Evolutionary conservation across 2,329 filamentous ascomycete genomes (phyloP).

Genomic region (Ceratocystis huliohia): DNA sequence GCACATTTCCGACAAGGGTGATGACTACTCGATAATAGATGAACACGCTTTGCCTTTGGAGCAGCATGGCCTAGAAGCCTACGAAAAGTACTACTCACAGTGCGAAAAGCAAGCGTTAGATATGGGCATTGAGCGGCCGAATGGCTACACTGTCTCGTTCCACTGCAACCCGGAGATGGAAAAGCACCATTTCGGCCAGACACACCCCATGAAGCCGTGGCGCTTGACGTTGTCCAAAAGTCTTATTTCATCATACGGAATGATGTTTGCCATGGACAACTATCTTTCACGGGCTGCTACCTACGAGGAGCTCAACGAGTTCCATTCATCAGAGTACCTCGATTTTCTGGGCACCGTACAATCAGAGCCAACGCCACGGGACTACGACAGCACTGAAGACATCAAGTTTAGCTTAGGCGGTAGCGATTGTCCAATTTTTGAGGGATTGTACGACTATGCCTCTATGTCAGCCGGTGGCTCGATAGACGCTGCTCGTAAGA

Average conservation of each 20-base stretch:
- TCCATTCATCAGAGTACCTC: constrained; percentile 81
- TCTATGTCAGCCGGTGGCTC: constrained; percentile 85
- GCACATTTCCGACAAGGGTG: constrained; percentile 40
- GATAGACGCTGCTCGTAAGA: constrained; percentile 78
- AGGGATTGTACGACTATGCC: constrained; percentile 90
- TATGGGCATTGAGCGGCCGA: constrained; percentile 63
- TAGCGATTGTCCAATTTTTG: constrained; percentile 92
- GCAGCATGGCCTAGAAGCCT: constrained; percentile 40
- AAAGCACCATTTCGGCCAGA: constrained; percentile 90
- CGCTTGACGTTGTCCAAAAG: constrained; percentile 89
- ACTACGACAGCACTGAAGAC: constrained; percentile 52
- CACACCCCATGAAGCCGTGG: constrained; percentile 99
- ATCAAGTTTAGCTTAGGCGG: constrained; percentile 74
- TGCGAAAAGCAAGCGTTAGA: constrained; percentile 44
- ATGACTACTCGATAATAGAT: constrained; percentile 40
- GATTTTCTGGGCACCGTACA: constrained; percentile 69
- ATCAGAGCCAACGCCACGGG: constrained; percentile 49
- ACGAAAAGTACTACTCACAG: constrained; percentile 44
- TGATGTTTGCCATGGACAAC: constrained; percentile 94
- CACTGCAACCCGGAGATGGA: constrained; percentile 93
- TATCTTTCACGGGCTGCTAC: constrained; percentile 75
- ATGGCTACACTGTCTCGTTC: constrained; percentile 84
- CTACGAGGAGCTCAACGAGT: constrained; percentile 73
- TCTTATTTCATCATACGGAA: constrained; percentile 84
- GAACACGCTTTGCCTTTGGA: constrained; percentile 40